Base-by-base conservation (phyloP, 225 moss, liverwort and hornwort species). In the Bryoerythrophyllum caledonicum region DNA sequence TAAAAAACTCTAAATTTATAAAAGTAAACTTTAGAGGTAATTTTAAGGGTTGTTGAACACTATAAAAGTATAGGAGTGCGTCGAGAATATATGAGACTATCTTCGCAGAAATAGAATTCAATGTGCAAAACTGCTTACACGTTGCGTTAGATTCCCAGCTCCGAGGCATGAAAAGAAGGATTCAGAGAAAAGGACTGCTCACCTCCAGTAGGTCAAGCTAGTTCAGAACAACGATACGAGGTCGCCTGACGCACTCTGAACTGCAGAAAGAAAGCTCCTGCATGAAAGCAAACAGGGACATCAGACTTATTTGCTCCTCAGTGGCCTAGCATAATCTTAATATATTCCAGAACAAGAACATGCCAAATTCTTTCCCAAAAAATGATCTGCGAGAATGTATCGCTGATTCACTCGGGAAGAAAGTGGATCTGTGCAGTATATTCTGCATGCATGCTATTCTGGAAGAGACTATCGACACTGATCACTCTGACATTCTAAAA, bases 221-320 rank as follows among this genome's bases (percentile, higher is more conserved):
- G 78, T 89, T 90, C 35, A 93, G 69, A 55, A 93, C 82, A 56
- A 90, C 86, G 63, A 90, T 86, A 68, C 87, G 89, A 24, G 87
- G 90, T 65, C 87, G 78, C 69, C 71, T 80, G 20, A 75, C 82
- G 63, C 89, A 89, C 40, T 90, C 92, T 52, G 90, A 87, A 80
- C 82, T 91, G 57, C 87, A 89, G 80, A 89, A 82, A 73, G 79
- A 76, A 51, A 91, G 82, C 70, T 93, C 87, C 86, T 92, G 82
- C 70, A 53, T 68, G 68, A 32, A 7, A 68, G 28, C 34, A 68
- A 3, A 53, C 23, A 68, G 19, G 3, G 19, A 49, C 48, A 49
- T 49, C 48, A 49, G 48, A 5, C 38, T 8, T 10, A 38, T 8
- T 38, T 58, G 30, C 34, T 25, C 51, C 62, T 73, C 3, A 24